Evolutionary conservation across 148 eudicot species (phyloP).

Genomic region (Suaeda aralocaspica): DNA sequence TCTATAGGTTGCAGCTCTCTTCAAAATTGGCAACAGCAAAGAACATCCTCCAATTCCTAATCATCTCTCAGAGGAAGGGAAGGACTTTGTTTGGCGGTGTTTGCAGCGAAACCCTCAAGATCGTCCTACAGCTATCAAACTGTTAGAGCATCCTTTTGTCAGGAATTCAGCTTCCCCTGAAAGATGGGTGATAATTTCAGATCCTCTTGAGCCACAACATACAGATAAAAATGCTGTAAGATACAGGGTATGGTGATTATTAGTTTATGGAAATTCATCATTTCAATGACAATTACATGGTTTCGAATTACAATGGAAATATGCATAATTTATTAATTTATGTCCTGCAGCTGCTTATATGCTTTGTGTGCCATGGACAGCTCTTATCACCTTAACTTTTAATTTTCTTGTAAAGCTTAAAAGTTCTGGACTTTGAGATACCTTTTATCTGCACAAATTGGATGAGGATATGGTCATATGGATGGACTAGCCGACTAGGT

Average conservation of each 20-base stretch:
- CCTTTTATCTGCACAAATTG: not conserved
- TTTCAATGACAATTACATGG: not conserved
- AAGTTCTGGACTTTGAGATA: not conserved
- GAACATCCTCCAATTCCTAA: conserved; percentile 64
- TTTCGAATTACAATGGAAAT: not conserved
- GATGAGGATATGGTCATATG: not conserved
- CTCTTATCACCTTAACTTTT: not conserved
- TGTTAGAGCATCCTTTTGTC: conserved; percentile 62
- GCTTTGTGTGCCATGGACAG: not conserved
- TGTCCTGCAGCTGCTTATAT: not conserved
- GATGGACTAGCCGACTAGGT: not conserved
- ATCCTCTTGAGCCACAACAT: conserved; percentile 21
- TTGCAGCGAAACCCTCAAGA: conserved; percentile 51
- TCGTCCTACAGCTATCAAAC: conserved; percentile 57
- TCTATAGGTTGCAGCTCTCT: conserved; percentile 67
- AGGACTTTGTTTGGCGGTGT: conserved; percentile 54
- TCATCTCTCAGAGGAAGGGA: conserved; percentile 60
- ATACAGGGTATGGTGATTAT: conserved; percentile 17
- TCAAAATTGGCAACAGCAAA: conserved; percentile 73
- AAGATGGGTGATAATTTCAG: conserved; percentile 31
- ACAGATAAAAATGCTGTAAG: conserved; percentile 8
- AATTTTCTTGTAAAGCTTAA: not conserved
- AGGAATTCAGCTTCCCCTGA: conserved; percentile 32
- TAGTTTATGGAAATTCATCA: not conserved
- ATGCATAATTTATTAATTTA: not conserved